These are phyloP conservation scores for Rhodosporidiobolus odoratus DNA, from an alignment of 768 basidiomycete species.

Conservation along the genomic window DNA sequence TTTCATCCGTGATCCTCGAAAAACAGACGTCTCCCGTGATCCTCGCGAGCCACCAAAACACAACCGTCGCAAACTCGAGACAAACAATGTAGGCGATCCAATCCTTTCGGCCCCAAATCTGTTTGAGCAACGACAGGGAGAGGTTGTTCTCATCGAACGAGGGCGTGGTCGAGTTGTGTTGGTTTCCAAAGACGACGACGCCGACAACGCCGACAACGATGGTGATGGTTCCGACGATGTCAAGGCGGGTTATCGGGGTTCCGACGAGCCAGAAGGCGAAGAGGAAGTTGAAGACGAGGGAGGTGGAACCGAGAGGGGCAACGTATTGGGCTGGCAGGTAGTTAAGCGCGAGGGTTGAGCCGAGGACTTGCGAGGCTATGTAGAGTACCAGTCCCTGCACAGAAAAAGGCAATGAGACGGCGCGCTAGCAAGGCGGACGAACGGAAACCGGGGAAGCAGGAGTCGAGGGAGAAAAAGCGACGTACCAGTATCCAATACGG, in stretches of 20 bases:
- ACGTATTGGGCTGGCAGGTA: conserved; percentile 87
- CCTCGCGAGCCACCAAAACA: conserved; percentile 39
- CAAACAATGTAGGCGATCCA: conserved; percentile 89
- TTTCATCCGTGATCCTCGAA: conserved; percentile 44
- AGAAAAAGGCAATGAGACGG: neutral
- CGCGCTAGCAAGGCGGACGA: neutral
- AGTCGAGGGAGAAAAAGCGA: neutral
- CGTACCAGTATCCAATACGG: conserved; percentile 69
- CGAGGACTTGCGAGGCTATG: conserved; percentile 80
- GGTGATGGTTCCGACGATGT: conserved; percentile 80
- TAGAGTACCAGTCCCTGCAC: conserved; percentile 58
- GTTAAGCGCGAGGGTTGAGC: conserved; percentile 76
- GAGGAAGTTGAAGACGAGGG: conserved; percentile 91
- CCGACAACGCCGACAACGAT: conserved; percentile 80
- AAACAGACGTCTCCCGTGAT: conserved; percentile 49
- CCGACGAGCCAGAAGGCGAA: conserved; percentile 69
- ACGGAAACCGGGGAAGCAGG: neutral
- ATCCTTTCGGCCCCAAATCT: conserved; percentile 74
- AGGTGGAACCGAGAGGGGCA: conserved; percentile 86
- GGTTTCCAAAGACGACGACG: conserved; percentile 45
- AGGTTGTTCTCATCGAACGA: conserved; percentile 65
- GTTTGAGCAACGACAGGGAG: conserved; percentile 63
- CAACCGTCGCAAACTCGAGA: conserved; percentile 64
- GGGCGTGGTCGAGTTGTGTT: conserved; percentile 51
- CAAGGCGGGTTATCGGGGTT: conserved; percentile 73